Evolutionary conservation across 441 rosid species (phyloP).

Genomic region (Omphalea diandra): DNA sequence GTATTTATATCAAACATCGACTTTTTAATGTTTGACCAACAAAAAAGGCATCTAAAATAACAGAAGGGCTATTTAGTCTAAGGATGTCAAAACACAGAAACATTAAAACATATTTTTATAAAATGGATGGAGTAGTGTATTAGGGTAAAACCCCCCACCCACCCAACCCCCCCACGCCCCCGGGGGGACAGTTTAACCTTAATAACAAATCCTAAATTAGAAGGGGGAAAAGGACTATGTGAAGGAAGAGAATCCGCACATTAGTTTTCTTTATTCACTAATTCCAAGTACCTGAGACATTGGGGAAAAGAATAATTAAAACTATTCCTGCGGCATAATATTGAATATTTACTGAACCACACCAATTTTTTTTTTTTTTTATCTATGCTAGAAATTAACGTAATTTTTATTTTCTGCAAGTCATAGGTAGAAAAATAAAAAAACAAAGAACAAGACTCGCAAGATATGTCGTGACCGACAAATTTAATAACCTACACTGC

Average conservation of each 20-base stretch:
- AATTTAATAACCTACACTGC: neutral
- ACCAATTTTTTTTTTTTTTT: neutral
- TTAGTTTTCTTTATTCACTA: neutral
- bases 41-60: too few species aligned
- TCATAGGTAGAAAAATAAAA: too few species aligned
- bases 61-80: too few species aligned
- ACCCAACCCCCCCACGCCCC: too few species aligned
- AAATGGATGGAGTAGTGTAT: too few species aligned
- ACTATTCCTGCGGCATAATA: neutral
- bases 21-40: too few species aligned
- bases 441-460: neutral
- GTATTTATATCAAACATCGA: too few species aligned
- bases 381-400: neutral
- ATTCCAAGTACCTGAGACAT: neutral
- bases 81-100: too few species aligned
- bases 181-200: too few species aligned
- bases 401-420: neutral
- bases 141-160: too few species aligned
- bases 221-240: neutral
- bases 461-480: neutral
- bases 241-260: neutral
- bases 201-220: neutral
- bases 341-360: neutral
- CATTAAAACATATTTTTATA: too few species aligned
- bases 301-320: neutral